Evolutionary conservation across 2,329 filamentous ascomycete species (phyloP).

Genomic region (Pseudogymnoascus sp.): DNA sequence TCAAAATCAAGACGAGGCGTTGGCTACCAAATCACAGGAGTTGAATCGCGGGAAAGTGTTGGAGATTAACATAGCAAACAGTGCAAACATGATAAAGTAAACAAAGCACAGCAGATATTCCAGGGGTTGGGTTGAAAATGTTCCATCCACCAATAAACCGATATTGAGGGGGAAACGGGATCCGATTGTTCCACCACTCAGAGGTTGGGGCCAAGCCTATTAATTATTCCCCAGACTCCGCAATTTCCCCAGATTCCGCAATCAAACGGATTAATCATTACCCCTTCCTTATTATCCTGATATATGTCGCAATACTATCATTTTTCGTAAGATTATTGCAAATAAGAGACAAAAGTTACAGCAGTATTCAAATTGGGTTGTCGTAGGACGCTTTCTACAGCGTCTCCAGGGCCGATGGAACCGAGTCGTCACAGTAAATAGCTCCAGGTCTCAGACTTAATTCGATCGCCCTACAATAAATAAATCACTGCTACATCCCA

Average conservation of each 20-base stretch:
- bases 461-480: background rate
- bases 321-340: background rate
- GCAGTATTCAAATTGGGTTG: background rate
- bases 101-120: background rate
- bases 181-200: background rate
- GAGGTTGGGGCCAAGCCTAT: background rate
- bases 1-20: background rate
- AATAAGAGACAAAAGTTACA: background rate
- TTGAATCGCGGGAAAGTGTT: background rate
- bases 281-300: background rate
- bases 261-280: background rate
- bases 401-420: background rate
- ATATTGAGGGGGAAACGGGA: background rate
- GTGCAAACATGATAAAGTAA: background rate
- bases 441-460: background rate
- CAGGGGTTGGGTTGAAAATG: background rate
- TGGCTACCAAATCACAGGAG: background rate
- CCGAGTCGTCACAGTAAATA: background rate
- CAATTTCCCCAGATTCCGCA: background rate
- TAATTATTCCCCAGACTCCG: background rate
- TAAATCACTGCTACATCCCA: background rate
- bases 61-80: background rate
- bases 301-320: background rate
- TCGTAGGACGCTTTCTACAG: background rate
- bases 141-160: constrained; percentile 1